Evolutionary conservation across 106 monocot genomes (phyloP), one percentile per base, ranked within the genome.

Genomic region (Alisma plantagoaquatica): DNA sequence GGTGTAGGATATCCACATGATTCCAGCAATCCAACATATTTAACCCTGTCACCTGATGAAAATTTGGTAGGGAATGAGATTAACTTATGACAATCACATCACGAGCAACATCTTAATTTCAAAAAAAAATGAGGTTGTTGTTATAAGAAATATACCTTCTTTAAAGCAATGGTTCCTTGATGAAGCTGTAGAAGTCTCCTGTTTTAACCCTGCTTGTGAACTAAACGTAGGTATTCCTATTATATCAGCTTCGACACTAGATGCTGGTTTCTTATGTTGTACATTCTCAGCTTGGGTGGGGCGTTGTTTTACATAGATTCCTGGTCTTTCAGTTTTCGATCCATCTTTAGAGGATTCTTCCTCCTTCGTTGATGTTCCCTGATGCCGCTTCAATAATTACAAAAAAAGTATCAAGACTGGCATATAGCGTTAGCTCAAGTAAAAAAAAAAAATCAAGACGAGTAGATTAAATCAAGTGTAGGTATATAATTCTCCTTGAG

Each of bases 31-130:
- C 83, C 93, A 19, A 88, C 63, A 65, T 78, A 96, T 63, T 61
- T 81, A 49, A 96, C 83, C 67, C 83, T 65, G 62, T 96, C 94
- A 62, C 94, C 94, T 96, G 57, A 54, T n/a, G n/a, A n/a, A n/a
- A n/a, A n/a, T n/a, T n/a, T n/a, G n/a, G n/a, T n/a, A n/a, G n/a
- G n/a, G n/a, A n/a, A n/a, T n/a, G n/a, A n/a, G n/a, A n/a, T n/a
- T n/a, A n/a, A n/a, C n/a, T n/a, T n/a, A n/a, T n/a, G n/a, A n/a
- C n/a, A n/a, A n/a, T n/a, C n/a, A n/a, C n/a, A n/a, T n/a, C n/a
- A n/a, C n/a, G n/a, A n/a, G n/a, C n/a, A n/a, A n/a, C n/a, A n/a
- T n/a, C n/a, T n/a, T n/a, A n/a, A n/a, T n/a, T n/a, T n/a, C n/a
- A n/a, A n/a, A n/a, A n/a, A n/a, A n/a, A n/a, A n/a, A n/a, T n/a